These are phyloP conservation scores for Talaromyces sp. DNA, from an alignment of 2,329 filamentous ascomycete genomes.

Conservation along the genomic window DNA sequence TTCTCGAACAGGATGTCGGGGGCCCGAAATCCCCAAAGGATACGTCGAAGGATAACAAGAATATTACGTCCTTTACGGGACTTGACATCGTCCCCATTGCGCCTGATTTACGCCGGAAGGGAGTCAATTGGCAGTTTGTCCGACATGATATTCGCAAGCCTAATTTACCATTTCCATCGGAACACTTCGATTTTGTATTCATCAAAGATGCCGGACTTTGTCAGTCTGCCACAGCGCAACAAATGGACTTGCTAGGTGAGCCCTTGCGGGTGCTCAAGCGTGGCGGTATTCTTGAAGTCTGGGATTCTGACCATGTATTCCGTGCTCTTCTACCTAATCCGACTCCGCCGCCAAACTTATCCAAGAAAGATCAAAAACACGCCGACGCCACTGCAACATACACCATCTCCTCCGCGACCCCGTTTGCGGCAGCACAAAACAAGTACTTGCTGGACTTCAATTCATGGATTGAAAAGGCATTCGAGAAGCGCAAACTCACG, in stretches of 20 bases:
- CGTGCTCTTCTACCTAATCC: constrained; percentile 80
- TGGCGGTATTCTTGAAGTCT: constrained; percentile 79
- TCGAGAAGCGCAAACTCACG: constrained; percentile 68
- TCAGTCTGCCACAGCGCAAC: constrained; percentile 57
- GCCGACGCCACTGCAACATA: constrained; percentile 75
- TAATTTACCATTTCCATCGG: constrained; percentile 75
- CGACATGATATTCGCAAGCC: constrained; percentile 77
- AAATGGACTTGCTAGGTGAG: constrained; percentile 64
- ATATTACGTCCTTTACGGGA: constrained; percentile 71
- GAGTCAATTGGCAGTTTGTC: constrained; percentile 84
- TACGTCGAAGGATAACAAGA: constrained; percentile 24
- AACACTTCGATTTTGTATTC: constrained; percentile 84
- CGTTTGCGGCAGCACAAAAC: constrained; percentile 77
- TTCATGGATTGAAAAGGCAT: constrained; percentile 71
- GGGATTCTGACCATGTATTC: constrained; percentile 83
- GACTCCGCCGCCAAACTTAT: constrained; percentile 56
- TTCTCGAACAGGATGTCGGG: constrained; percentile 63
- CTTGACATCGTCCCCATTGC: constrained; percentile 76
- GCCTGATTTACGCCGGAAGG: constrained; percentile 63
- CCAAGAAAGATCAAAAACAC: constrained; percentile 62
- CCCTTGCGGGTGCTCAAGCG: constrained; percentile 72
- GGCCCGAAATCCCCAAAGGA: not conserved
- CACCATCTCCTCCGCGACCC: constrained; percentile 76
- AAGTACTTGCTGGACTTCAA: constrained; percentile 81
- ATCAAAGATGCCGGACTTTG: constrained; percentile 77